Conservation (phyloP, 2,329 filamentous ascomycete species). For the Domatiomyces catenatus region DNA sequence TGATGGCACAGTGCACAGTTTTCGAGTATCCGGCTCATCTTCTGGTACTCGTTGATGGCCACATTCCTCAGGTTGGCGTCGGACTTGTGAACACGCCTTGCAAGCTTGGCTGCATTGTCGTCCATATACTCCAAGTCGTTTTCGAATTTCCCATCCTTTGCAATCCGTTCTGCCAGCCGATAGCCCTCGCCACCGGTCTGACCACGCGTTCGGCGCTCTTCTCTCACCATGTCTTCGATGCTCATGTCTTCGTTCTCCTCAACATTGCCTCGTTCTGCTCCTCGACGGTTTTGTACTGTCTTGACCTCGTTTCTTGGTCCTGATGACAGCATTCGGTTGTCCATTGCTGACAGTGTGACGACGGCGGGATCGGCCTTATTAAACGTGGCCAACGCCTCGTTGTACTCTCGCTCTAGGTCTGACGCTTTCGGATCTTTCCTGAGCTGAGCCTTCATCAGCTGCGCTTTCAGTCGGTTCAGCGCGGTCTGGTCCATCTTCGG, state of each 20-base stretch:
- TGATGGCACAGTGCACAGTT: slow-evolving; percentile 82
- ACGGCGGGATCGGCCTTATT: slow-evolving; percentile 48
- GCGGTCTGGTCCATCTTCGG: slow-evolving; percentile 41
- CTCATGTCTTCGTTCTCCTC: slow-evolving; percentile 90
- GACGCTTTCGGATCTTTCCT: slow-evolving; percentile 59
- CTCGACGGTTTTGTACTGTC: slow-evolving; percentile 61
- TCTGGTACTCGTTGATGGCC: slow-evolving; percentile 77
- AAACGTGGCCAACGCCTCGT: slow-evolving; percentile 52
- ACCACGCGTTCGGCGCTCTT: slow-evolving; percentile 72
- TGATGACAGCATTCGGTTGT: slow-evolving; percentile 80
- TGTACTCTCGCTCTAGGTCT: slow-evolving; percentile 70
- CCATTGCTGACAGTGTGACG: slow-evolving; percentile 72
- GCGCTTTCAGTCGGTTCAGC: slow-evolving; percentile 77
- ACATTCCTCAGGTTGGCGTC: slow-evolving; percentile 75
- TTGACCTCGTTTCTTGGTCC: slow-evolving; percentile 59
- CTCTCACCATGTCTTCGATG: slow-evolving; percentile 91
- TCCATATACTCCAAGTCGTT: slow-evolving; percentile 94
- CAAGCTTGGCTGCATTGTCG: slow-evolving; percentile 83
- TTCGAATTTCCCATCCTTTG: slow-evolving; percentile 80
- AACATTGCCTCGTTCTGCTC: slow-evolving; percentile 67
- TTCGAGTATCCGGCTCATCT: slow-evolving; percentile 73
- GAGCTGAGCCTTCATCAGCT: slow-evolving; percentile 91
- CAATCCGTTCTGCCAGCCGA: slow-evolving; percentile 78
- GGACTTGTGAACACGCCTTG: slow-evolving; percentile 71
- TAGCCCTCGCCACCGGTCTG: slow-evolving; percentile 65